Conservation (phyloP, 108 stramenopile species). For the Nitzschia palea region DNA sequence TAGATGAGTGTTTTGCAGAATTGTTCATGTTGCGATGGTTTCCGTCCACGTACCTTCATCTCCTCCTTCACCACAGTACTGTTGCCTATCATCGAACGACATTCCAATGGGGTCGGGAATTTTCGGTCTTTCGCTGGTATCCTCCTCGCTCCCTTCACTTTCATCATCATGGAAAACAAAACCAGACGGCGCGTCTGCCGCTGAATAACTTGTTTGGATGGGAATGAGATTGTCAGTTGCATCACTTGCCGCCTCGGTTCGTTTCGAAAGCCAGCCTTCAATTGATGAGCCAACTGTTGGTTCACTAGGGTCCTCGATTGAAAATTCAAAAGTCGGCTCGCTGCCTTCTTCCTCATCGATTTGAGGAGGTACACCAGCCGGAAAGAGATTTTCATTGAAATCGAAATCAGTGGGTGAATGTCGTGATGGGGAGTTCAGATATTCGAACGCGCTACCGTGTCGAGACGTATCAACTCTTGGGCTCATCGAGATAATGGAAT, state of each 20-base stretch:
- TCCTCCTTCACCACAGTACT: no score
- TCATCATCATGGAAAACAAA: conserved; percentile 29
- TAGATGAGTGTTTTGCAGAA: no score
- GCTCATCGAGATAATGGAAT: conserved; percentile 33
- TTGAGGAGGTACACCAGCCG: not conserved
- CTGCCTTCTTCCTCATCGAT: conserved; percentile 4
- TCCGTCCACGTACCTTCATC: no score
- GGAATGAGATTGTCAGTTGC: not conserved
- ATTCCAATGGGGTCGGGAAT: not conserved
- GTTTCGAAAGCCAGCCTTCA: not conserved
- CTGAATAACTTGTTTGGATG: not conserved
- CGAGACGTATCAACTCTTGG: conserved; percentile 12
- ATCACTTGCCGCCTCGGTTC: not conserved
- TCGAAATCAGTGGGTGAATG: not conserved
- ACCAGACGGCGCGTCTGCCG: conserved; percentile 24
- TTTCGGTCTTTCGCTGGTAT: not conserved
- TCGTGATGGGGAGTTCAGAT: not conserved
- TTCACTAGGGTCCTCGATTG: conserved; percentile 3
- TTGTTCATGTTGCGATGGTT: no score
- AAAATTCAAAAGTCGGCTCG: conserved; percentile 1
- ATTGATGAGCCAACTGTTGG: conserved; percentile 9
- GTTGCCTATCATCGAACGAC: conserved; percentile 1
- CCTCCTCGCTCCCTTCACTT: conserved; percentile 4
- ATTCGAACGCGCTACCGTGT: conserved; percentile 2
- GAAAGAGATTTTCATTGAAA: not conserved